Evolutionary conservation across 345 rosid species (phyloP).

Genomic region (Brassica incana): DNA sequence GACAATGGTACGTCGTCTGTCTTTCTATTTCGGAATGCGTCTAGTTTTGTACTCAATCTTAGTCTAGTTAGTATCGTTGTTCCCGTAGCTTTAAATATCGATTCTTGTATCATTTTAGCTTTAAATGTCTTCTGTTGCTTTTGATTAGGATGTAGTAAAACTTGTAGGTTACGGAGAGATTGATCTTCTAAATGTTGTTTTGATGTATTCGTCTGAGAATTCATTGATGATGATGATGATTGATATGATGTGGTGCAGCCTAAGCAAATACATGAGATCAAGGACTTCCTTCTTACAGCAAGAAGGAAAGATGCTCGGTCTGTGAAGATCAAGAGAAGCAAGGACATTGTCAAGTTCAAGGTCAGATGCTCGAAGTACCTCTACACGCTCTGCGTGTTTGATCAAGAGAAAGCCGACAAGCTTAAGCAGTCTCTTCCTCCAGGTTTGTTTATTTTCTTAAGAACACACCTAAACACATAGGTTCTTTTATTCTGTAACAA

Average conservation of each 20-base stretch:
- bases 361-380: slow-evolving; percentile 90
- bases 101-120: background rate
- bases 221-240: background rate
- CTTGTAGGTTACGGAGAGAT: background rate
- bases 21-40: background rate
- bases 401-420: slow-evolving; percentile 89
- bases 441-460: slow-evolving; percentile 41
- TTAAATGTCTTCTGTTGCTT: background rate
- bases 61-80: background rate
- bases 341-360: slow-evolving; percentile 83
- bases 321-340: slow-evolving; percentile 88
- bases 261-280: slow-evolving; percentile 92
- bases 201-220: background rate
- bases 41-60: background rate
- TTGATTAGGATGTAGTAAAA: background rate
- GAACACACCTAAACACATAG: too few species aligned
- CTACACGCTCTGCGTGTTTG: slow-evolving; percentile 85
- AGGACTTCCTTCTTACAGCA: slow-evolving; percentile 95
- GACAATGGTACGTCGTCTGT: background rate
- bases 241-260: slow-evolving; percentile 50
- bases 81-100: background rate
- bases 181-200: background rate
- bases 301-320: slow-evolving; percentile 94
- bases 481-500: too few species aligned
- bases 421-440: slow-evolving; percentile 98